Base-by-base conservation (phyloP, 108 stramenopile genomes). In the Craspedostauros australis region DNA sequence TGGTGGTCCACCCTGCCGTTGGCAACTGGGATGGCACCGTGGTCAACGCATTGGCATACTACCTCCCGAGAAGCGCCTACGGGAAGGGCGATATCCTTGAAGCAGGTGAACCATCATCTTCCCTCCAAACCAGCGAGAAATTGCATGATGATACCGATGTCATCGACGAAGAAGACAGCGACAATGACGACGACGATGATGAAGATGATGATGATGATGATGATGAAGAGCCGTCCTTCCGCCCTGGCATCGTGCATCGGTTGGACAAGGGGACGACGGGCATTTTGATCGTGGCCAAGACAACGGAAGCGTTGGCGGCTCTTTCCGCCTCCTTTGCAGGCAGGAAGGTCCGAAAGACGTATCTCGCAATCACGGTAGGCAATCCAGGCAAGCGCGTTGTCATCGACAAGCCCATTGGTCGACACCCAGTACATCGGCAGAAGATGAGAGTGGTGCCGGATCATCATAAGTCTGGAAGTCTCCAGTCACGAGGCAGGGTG, bases 1-100 rank as follows among this genome's bases (percentile, higher is more conserved):
- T 97, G 89, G 96, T 97, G 1, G 95, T 96, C 0, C 96, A 97
- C 60, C 96, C 96, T 23, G 96, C 95, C n/a, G 88, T 91, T 14
- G 96, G 96, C n/a, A 91, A 91, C 51, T 91, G 94, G 88, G 85
- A 89, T 55, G 91, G 88, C 36, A 97, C 96, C 12, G 75, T 97
- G 15, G 94, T 94, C 2, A 97, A 97, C 66, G 96, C 95, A 11
- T 67, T 97, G n/a, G 84, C 93, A 1, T 72, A 87, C 56, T 95
- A 96, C 70, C 63, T 95, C 23, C 54, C 62, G 46, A 60, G 74
- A 31, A 80, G 76, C 53, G 73, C 77, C 6, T 82, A 54, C 72
- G 88, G 82, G 7, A n/a, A 55, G 0, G 84, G 86, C 0, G 86
- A 85, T 8, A 82, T 82, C 44, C 50, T 86, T 32, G 31, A 40